These are phyloP conservation scores for Syncephalastrum sp. DNA, from an alignment of 371 early-diverging fungal genomes.

Conservation along the genomic window DNA sequence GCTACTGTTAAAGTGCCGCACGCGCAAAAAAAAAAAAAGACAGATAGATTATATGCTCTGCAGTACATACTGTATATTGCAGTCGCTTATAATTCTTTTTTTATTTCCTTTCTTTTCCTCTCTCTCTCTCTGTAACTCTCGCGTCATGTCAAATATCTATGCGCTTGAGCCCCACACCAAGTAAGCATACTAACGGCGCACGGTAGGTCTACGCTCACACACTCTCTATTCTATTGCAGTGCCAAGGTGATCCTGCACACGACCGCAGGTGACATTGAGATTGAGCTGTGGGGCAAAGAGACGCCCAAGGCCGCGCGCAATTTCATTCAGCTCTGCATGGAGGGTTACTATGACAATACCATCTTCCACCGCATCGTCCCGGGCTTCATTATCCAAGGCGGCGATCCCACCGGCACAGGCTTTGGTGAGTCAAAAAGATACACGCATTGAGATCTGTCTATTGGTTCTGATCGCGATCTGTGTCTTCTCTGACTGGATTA, in stretches of 20 bases:
- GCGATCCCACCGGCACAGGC: slow-evolving; percentile 93
- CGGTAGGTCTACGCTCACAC: not conserved
- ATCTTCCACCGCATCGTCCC: slow-evolving; percentile 89
- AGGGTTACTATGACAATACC: slow-evolving; percentile 81
- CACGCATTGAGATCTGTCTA: no score
- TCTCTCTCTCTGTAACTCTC: no score
- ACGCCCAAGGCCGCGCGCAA: slow-evolving; percentile 89
- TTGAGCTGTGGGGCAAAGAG: slow-evolving; percentile 94
- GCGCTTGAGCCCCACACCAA: slow-evolving; percentile 73
- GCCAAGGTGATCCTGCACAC: slow-evolving; percentile 92
- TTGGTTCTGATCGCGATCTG: no score
- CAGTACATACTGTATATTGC: no score
- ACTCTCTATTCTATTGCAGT: slow-evolving; percentile 30
- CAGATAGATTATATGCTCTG: no score
- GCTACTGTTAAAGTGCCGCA: no score
- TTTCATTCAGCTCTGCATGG: slow-evolving; percentile 88
- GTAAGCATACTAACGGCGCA: slow-evolving; percentile 25
- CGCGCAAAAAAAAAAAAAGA: no score
- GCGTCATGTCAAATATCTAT: slow-evolving; percentile 69
- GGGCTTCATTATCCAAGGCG: slow-evolving; percentile 94
- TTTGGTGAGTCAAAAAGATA: slow-evolving; percentile 31
- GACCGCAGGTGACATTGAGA: slow-evolving; percentile 83
- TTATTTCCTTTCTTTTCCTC: no score
- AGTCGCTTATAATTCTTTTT: no score
- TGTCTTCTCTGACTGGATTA: slow-evolving; percentile 5